phyloP scores from a whole-genome alignment of 1,284 basidiomycete species.

The Coniferiporia sulphurascens region DNA sequence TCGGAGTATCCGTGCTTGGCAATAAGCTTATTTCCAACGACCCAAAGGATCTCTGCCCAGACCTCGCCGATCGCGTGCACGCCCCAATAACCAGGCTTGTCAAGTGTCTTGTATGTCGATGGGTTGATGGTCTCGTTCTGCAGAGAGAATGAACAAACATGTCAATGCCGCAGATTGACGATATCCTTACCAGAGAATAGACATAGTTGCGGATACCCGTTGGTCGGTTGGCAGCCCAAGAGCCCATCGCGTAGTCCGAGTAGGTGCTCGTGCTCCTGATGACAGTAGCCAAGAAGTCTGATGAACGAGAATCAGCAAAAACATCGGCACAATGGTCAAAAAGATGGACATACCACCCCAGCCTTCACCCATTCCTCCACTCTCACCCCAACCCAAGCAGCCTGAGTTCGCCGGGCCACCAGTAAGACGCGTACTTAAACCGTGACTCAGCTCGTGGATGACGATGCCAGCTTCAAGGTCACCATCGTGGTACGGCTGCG shows the following conservation, averaged over 20 bases:
- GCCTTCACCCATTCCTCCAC: slow-evolving; percentile 95
- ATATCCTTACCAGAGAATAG: slow-evolving; percentile 61
- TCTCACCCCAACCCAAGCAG: slow-evolving; percentile 93
- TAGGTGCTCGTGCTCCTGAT: slow-evolving; percentile 74
- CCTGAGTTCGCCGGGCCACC: slow-evolving; percentile 92
- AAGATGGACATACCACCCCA: slow-evolving; percentile 60
- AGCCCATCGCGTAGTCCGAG: slow-evolving; percentile 84
- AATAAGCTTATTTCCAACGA: slow-evolving; percentile 73
- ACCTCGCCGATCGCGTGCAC: slow-evolving; percentile 93
- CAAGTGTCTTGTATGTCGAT: slow-evolving; percentile 92
- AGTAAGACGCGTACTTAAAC: slow-evolving; percentile 88
- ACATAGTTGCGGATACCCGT: slow-evolving; percentile 84
- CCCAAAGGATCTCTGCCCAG: slow-evolving; percentile 93
- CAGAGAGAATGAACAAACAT: not conserved
- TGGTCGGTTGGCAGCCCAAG: slow-evolving; percentile 83
- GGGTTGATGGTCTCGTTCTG: slow-evolving; percentile 78
- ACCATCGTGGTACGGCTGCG: slow-evolving; percentile 86
- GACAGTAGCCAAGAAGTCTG: slow-evolving; percentile 78
- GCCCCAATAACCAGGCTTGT: slow-evolving; percentile 89
- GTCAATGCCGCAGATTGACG: not conserved
- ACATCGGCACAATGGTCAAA: not conserved
- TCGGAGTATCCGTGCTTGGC: slow-evolving; percentile 77
- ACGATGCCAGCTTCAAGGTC: slow-evolving; percentile 94
- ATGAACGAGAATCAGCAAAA: slow-evolving; percentile 22
- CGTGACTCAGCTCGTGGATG: slow-evolving; percentile 87